These are phyloP conservation scores for Metschnikowia amazonensis DNA, from an alignment of 805 yeast species.

Conservation along the genomic window DNA sequence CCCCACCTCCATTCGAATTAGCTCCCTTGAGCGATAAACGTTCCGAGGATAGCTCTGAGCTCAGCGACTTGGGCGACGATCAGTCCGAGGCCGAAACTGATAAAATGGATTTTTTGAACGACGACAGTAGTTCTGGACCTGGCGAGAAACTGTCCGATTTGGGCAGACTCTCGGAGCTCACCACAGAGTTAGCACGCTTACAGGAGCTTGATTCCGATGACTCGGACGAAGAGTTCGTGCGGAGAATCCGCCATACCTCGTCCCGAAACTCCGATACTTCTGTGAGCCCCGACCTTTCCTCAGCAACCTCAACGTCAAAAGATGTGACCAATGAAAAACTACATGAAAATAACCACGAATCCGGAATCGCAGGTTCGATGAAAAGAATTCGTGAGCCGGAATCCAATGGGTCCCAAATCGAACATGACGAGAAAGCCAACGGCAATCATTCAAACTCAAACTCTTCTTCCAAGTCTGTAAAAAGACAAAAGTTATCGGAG, in stretches of 20 bases:
- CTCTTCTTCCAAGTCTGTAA: not conserved
- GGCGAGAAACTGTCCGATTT: slow-evolving; percentile 33
- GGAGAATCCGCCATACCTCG: slow-evolving; percentile 3
- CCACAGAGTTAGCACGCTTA: slow-evolving; percentile 36
- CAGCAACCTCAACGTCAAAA: slow-evolving; percentile 4
- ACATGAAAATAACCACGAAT: slow-evolving; percentile 3
- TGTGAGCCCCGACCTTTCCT: slow-evolving; percentile 1
- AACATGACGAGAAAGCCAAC: not conserved
- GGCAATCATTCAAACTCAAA: not conserved
- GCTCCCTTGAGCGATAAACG: slow-evolving; percentile 13
- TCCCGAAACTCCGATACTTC: slow-evolving; percentile 4
- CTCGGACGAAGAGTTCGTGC: slow-evolving; percentile 17
- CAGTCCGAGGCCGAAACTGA: slow-evolving; percentile 91
- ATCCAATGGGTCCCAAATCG: slow-evolving; percentile 1
- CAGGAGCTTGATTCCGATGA: slow-evolving; percentile 37
- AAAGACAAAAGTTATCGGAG: not conserved
- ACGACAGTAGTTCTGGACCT: slow-evolving; percentile 19
- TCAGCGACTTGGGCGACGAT: slow-evolving; percentile 53
- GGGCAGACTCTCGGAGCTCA: slow-evolving; percentile 38
- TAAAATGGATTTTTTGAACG: slow-evolving; percentile 59
- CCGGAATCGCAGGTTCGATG: slow-evolving; percentile 5
- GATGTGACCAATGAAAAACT: not conserved
- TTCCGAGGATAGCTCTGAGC: slow-evolving; percentile 35
- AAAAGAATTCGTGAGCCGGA: slow-evolving; percentile 6
- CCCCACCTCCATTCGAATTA: slow-evolving; percentile 37